Evolutionary conservation across 2,329 filamentous ascomycete genomes (phyloP), one percentile per base, ranked within the genome.

Genomic region (Stagonosporopsis tanaceti): DNA sequence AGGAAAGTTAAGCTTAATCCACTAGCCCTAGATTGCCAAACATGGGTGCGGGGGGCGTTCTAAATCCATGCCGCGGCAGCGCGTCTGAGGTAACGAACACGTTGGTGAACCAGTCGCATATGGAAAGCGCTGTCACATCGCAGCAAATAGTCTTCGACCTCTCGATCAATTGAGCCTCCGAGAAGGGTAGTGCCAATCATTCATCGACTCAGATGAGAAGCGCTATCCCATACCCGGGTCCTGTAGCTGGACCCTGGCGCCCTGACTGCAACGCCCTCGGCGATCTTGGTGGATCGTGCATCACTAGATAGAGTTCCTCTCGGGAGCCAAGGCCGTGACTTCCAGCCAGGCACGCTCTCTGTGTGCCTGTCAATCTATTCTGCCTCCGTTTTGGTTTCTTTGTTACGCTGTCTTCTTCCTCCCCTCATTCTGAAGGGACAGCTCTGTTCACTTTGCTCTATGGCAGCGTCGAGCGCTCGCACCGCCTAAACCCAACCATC

Each of bases 251-350:
- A 45, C 42, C 28, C 27, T 20, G 38, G 15, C 20, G 20, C 20
- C 20, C 42, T 22, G 25, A 4, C 25, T 27, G 4, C 32, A 48
- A 44, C 38, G 37, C 45, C 40, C 27, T 32, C 39, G 50, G 44
- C 48, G 53, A 57, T 61, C 53, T 60, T 50, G 53, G 57, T 58
- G 61, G 56, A 51, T 53, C 60, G 55, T 63, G 61, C 55, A 45
- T 59, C 50, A 40, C 58, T 57, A 59, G 57, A 60, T 57, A 59
- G 57, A 60, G 60, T 39, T 38, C 35, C 50, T 57, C 42, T 56
- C 47, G 51, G 47, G 55, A 62, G 65, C 68, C 63, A 69, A 69
- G 68, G 60, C 66, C 62, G 50, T 63, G 54, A 57, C 50, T 40
- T 54, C 40, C 52, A 63, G 57, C 60, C 57, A 54, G 59, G 50